These are phyloP conservation scores for Zelonia costaricensis DNA, from an alignment of 208 protist species.

Conservation along the genomic window DNA sequence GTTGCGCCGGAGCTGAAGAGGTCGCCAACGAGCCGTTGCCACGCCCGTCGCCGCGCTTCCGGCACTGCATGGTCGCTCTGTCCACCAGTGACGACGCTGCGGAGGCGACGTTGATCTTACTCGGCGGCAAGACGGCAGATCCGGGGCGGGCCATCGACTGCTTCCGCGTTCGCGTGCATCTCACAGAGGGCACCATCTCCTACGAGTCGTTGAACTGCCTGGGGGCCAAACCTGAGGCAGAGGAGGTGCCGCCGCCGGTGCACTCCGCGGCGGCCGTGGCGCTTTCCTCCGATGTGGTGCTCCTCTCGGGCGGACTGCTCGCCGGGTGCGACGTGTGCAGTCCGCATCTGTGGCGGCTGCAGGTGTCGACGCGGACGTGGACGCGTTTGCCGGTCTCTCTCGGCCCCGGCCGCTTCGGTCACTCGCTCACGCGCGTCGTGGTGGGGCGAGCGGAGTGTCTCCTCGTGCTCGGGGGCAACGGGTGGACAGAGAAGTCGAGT, in stretches of 20 bases:
- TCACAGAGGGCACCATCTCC: conserved; percentile 3
- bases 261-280: conserved; percentile 52
- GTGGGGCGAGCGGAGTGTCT: conserved; percentile 35
- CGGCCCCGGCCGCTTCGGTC: conserved; percentile 56
- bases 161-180: conserved; percentile 13
- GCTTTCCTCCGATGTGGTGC: conserved; percentile 8
- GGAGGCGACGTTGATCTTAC: conserved; percentile 46
- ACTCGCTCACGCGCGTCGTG: conserved; percentile 47
- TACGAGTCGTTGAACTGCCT: conserved; percentile 11
- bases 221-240: not conserved
- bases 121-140: conserved; percentile 46
- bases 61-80: conserved; percentile 23
- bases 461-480: conserved; percentile 70
- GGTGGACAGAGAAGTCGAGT: conserved; percentile 30
- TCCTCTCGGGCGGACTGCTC: conserved; percentile 23
- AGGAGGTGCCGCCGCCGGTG: conserved; percentile 31
- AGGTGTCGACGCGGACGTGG: conserved; percentile 10
- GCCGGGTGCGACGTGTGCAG: conserved; percentile 13
- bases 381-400: conserved; percentile 6
- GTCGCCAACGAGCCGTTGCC: too few species aligned
- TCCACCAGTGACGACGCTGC: not conserved
- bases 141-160: conserved; percentile 12
- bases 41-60: conserved; percentile 15
- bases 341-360: conserved; percentile 18
- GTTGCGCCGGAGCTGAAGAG: too few species aligned